Base-by-base conservation (phyloP, 2,329 filamentous ascomycete species). In the Pseudofabraea citricarpa region DNA sequence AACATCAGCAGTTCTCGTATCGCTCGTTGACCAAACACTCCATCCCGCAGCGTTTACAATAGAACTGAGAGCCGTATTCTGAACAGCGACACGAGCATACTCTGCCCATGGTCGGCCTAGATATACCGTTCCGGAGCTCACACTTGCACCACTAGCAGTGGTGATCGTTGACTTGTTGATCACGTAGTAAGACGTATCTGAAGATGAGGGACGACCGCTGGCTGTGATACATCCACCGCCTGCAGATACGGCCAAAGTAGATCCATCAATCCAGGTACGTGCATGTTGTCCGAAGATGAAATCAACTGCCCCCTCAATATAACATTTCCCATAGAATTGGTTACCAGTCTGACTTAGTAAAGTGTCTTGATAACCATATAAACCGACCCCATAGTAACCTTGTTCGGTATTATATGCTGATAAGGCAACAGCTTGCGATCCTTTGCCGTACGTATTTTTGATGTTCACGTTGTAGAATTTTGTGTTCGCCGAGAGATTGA, bases 291-390 rank as follows among this genome's bases (percentile, higher is more conserved):
- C 72, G 56, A 81, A 82, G 50, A 79, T 74, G 55, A 81, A 79
- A 53, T 81, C 78, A 32, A 75, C 73, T 2, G 74, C 73, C 26
- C 77, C 77, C 20, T 73, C 69, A 49, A 82, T 79, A 43, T 74
- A 70, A 48, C 69, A 70, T 48, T 73, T 73, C 35, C 72, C 72
- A 55, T 78, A 81, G 29, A 81, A 56, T 53, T 81, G 71, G 45
- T 67, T 64, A 47, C 79, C 79, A 36, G 61, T 64, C 50, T 77
- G 61, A 32, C 62, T 55, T 7, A 74, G 64, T 39, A 75, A 49
- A 1, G 77, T 79, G 56, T 81, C 78, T 57, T 83, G 76, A 51
- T 68, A 75, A 5, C 77, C 76, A 32, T 66, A 65, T 52, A 82
- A 68, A 45, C 71, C 64, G 44, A 70, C 71, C n/a, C 64, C 76